Base-by-base conservation (phyloP, 768 basidiomycete genomes). In the Megacollybia marginata region DNA sequence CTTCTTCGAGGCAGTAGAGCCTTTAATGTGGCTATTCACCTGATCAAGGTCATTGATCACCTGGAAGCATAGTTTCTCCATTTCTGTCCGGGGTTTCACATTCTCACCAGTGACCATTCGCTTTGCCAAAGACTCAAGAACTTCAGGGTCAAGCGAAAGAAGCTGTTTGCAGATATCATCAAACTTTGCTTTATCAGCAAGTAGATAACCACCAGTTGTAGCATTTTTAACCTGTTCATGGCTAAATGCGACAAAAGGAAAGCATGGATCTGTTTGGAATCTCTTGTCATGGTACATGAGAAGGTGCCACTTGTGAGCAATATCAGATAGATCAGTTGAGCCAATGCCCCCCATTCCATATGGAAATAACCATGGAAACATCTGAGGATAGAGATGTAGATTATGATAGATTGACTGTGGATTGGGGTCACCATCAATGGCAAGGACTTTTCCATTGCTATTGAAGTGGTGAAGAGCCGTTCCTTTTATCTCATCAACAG, bases 21-120 rank as follows among this genome's bases (percentile, higher is more conserved):
- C 65, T 9, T 55, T 33, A 0, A 67, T 61, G 15, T 65, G 54
- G 0, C 63, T 63, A 5, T 55, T 62, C 4, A 76, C 57, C 47
- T 62, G 57, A 45, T 75, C 68, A 0, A 74, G 20, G 35, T 70
- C 60, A 13, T 56, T 32, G 1, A 75, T 40, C 0, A 75, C 23
- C 1, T 58, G 45, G 8, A 40, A 40, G 18, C 38, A 40, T 2
- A 15, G 15, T 8, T 40, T 40, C 8, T 40, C 38, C 3, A 8
- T 8, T 4, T 40, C 15, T 3, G 38, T 40, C 5, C 5, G 15
- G 5, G 38, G 38, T 8, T 40, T 40, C 8, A 18, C 18, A 13
- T 18, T 13, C 18, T 40, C 38, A 15, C 38, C 38, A 40, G 13
- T 8, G 5, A 15, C 18, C 38, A 40, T 4, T 40, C 38, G 13